Conservation (phyloP, 2,329 filamentous ascomycete species). For the Cyphellophora europaea region DNA sequence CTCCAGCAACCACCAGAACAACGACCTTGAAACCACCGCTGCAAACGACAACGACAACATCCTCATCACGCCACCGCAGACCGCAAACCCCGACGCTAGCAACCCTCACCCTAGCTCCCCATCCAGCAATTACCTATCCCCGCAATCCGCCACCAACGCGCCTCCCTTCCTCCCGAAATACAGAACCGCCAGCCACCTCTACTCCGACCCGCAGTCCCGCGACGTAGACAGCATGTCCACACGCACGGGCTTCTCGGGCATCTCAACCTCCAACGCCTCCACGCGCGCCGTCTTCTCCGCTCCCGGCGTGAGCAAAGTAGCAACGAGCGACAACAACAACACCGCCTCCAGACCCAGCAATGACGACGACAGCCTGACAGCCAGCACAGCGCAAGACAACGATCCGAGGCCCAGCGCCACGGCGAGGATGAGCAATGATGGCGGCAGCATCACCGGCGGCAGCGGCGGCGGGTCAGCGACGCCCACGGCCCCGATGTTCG, state of each 20-base stretch:
- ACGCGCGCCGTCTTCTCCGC: conserved; percentile 16
- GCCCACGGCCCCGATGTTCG: too few relatives aligned
- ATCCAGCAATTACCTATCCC: too few relatives aligned
- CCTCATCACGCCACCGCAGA: neutral
- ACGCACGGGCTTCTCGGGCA: conserved; percentile 3
- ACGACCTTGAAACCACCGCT: neutral
- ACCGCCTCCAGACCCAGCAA: too few relatives aligned
- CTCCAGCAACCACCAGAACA: neutral
- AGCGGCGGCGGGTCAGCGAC: neutral
- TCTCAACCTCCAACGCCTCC: conserved; percentile 10
- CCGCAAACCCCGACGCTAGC: conserved; percentile 3
- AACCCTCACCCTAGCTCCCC: conserved; percentile 5
- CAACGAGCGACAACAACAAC: too few relatives aligned
- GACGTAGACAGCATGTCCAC: conserved; percentile 15
- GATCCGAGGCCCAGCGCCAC: too few relatives aligned
- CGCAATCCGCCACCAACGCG: neutral
- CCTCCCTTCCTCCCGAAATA: conserved; percentile 14
- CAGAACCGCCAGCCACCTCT: conserved; percentile 14
- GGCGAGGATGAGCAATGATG: too few relatives aligned
- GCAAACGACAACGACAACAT: conserved; percentile 1
- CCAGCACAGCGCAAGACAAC: neutral
- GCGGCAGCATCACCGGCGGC: neutral
- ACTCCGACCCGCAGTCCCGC: conserved; percentile 8
- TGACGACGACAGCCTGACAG: neutral
- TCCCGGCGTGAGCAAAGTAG: conserved; percentile 9